Evolutionary conservation across 1,284 basidiomycete species (phyloP).

Genomic region (Microbotryum lychnidis-dioicae): DNA sequence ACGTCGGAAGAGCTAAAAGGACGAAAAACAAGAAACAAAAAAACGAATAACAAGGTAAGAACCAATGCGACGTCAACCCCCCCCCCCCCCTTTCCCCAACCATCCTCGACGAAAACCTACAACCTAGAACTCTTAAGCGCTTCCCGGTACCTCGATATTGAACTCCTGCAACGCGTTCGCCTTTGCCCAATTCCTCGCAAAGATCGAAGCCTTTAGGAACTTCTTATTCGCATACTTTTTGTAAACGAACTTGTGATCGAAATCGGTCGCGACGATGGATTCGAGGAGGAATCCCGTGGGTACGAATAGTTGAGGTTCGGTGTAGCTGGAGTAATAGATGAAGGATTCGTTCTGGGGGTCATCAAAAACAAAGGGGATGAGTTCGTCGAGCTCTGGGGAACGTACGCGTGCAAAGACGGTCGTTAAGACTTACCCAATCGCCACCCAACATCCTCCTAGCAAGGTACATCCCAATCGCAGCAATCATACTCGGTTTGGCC

Average conservation of each 20-base stretch:
- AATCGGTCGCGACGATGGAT: slow-evolving; percentile 70
- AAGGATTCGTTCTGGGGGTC: slow-evolving; percentile 69
- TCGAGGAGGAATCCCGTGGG: slow-evolving; percentile 79
- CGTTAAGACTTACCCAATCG: slow-evolving; percentile 69
- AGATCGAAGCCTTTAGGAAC: slow-evolving; percentile 68
- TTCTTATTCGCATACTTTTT: slow-evolving; percentile 91
- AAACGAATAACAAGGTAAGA: too few relatives aligned
- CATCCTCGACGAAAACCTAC: too few relatives aligned
- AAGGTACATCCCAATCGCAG: slow-evolving; percentile 97
- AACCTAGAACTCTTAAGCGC: too few relatives aligned
- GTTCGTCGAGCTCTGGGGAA: not conserved
- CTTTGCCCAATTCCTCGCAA: slow-evolving; percentile 47
- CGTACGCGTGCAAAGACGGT: not conserved
- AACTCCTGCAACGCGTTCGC: slow-evolving; percentile 9
- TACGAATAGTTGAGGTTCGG: slow-evolving; percentile 76
- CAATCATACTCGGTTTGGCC: slow-evolving; percentile 86
- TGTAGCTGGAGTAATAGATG: slow-evolving; percentile 86
- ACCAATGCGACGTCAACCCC: too few relatives aligned
- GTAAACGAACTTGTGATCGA: slow-evolving; percentile 79
- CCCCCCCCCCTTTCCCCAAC: too few relatives aligned
- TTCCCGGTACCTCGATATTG: too few relatives aligned
- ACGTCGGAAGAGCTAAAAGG: too few relatives aligned
- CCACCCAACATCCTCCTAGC: slow-evolving; percentile 83
- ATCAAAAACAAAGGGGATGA: not conserved
- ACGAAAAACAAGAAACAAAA: too few relatives aligned